These are phyloP conservation scores for Striga asiatica DNA, from an alignment of 257 asterid genomes.

Conservation along the genomic window DNA sequence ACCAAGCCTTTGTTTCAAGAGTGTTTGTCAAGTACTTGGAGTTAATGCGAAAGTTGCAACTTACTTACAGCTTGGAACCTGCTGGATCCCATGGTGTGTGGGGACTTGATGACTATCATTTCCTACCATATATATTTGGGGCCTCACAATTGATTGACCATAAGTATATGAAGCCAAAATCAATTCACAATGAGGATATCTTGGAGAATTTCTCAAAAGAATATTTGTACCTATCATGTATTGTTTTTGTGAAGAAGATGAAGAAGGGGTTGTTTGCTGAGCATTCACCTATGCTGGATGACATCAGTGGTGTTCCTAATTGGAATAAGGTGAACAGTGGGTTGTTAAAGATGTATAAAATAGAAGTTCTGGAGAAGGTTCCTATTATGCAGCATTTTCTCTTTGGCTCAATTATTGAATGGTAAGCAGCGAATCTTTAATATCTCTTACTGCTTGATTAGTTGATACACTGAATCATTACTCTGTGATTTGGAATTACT, in stretches of 20 bases:
- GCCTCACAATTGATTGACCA: constrained; percentile 87
- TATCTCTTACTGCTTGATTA: not conserved
- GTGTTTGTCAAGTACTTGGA: constrained; percentile 76
- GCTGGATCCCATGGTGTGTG: constrained; percentile 98
- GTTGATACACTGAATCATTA: not conserved
- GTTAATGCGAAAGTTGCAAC: constrained; percentile 77
- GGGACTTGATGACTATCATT: constrained; percentile 97
- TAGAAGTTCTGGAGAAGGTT: constrained; percentile 86
- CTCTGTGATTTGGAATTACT: not conserved
- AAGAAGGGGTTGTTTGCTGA: constrained; percentile 89
- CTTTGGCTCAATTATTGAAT: constrained; percentile 76
- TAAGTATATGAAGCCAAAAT: constrained; percentile 95
- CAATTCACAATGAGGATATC: constrained; percentile 83
- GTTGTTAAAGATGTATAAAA: constrained; percentile 84
- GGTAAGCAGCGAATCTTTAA: constrained; percentile 37
- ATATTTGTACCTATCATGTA: constrained; percentile 69
- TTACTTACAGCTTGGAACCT: constrained; percentile 74
- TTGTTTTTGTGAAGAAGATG: constrained; percentile 71
- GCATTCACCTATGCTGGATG: constrained; percentile 97
- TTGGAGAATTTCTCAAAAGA: constrained; percentile 73
- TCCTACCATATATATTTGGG: constrained; percentile 81
- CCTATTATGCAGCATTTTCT: constrained; percentile 97
- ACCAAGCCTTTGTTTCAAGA: constrained; percentile 64
- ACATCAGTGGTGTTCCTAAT: constrained; percentile 83
- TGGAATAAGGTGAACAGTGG: constrained; percentile 92